Conservation (phyloP, 2,329 filamentous ascomycete species). For the Clonostachys sp. region DNA sequence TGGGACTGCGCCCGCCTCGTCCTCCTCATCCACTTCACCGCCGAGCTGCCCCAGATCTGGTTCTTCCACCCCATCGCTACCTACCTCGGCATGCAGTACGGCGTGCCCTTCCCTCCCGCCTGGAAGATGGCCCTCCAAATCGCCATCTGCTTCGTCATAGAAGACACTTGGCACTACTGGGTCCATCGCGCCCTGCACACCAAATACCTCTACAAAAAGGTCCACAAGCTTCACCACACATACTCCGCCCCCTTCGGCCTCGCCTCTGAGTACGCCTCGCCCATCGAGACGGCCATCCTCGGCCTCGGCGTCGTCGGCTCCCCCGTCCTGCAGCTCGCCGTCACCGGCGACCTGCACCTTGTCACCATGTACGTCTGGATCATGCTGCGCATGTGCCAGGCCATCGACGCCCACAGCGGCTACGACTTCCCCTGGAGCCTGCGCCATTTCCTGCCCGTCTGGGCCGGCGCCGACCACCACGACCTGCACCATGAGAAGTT, state of each 20-base stretch:
- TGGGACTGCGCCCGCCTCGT: conserved; percentile 92
- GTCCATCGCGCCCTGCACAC: conserved; percentile 89
- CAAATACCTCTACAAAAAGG: conserved; percentile 88
- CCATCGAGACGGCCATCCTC: conserved; percentile 93
- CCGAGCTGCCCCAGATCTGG: conserved; percentile 98
- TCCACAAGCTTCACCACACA: conserved; percentile 99
- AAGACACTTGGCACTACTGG: conserved; percentile 99
- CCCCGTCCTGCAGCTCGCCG: conserved; percentile 76
- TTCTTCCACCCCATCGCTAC: conserved; percentile 96
- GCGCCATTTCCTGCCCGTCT: conserved; percentile 94
- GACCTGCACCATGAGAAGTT: conserved; percentile 98
- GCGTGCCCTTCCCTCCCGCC: conserved; percentile 81
- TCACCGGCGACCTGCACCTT: conserved; percentile 87
- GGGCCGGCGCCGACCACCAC: conserved; percentile 95
- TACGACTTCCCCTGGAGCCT: conserved; percentile 98
- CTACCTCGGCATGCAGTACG: conserved; percentile 82
- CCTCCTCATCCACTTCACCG: conserved; percentile 92
- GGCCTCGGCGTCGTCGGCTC: conserved; percentile 80
- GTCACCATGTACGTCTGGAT: conserved; percentile 99
- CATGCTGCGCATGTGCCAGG: conserved; percentile 86
- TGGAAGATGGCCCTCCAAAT: conserved; percentile 91
- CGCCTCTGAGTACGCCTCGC: conserved; percentile 94
- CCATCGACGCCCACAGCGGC: conserved; percentile 94
- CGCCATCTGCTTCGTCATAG: conserved; percentile 87
- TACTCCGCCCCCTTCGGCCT: conserved; percentile 97